Conservation (phyloP, 148 eudicot species). For the Chenopodium suecicum region DNA sequence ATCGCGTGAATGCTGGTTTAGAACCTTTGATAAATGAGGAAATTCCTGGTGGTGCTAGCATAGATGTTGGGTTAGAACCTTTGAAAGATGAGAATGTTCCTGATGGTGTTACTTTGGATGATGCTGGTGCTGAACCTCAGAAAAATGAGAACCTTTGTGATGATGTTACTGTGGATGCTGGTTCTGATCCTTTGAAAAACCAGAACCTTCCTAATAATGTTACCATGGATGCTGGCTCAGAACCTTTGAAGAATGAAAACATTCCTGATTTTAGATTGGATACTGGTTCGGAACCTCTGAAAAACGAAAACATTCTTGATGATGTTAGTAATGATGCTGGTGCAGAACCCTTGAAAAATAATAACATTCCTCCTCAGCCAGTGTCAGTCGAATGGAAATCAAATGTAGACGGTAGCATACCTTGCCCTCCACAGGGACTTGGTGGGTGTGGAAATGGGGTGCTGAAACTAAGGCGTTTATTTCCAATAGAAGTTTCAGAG, state of each 20-base stretch:
- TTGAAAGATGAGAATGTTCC: neutral
- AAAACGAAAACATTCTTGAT: neutral
- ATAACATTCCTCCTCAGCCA: neutral
- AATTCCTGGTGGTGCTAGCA: neutral
- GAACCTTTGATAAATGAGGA: constrained; percentile 5
- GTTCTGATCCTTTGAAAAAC: neutral
- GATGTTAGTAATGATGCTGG: constrained; percentile 27
- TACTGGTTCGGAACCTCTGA: neutral
- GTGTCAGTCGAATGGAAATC: constrained; percentile 43
- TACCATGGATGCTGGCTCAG: neutral
- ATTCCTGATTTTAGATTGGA: neutral
- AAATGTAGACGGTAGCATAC: constrained; percentile 47
- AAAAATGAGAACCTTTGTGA: neutral
- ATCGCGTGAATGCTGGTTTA: neutral
- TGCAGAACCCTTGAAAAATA: neutral
- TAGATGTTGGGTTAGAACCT: neutral
- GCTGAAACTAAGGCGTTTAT: constrained; percentile 39
- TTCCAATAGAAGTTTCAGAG: constrained; percentile 34
- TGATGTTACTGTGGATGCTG: neutral
- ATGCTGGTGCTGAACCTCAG: neutral
- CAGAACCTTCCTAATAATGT: neutral
- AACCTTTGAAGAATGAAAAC: neutral
- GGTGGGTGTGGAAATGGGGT: constrained; percentile 54
- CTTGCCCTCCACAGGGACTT: constrained; percentile 49
- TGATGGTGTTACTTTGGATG: neutral